These are phyloP conservation scores for Candida sanyaensis DNA, from an alignment of 1,139 yeast species.

Conservation along the genomic window DNA sequence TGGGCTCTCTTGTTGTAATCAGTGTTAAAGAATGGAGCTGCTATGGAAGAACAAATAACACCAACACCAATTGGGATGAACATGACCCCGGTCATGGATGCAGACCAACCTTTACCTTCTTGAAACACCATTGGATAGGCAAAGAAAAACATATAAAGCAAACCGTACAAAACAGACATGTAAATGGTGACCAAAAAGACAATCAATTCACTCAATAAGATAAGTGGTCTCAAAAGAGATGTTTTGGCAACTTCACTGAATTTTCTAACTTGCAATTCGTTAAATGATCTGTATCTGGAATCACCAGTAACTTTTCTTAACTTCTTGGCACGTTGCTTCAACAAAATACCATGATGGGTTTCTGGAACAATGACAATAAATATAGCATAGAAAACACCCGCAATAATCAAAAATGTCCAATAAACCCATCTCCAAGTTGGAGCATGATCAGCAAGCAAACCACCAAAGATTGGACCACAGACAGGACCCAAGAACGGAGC, in stretches of 20 bases:
- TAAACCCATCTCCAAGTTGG: conserved; percentile 82
- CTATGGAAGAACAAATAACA: conserved; percentile 49
- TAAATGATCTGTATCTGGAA: conserved; percentile 45
- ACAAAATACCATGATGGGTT: conserved; percentile 59
- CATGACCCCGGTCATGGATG: conserved; percentile 63
- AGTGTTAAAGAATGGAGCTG: conserved; percentile 59
- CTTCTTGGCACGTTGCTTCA: conserved; percentile 50
- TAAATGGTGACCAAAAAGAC: conserved; percentile 57
- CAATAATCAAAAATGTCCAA: conserved; percentile 60
- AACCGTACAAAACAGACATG: conserved; percentile 60
- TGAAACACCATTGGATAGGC: conserved; percentile 65
- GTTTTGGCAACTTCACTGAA: conserved; percentile 41
- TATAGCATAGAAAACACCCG: conserved; percentile 48
- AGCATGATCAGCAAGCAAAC: conserved; percentile 61
- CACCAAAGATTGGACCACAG: conserved; percentile 57
- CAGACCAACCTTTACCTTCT: conserved; percentile 67
- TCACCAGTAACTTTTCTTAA: conserved; percentile 57
- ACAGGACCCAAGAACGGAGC: conserved; percentile 52
- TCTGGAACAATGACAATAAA: conserved; percentile 43
- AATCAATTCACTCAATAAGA: conserved; percentile 48
- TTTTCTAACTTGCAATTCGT: conserved; percentile 46
- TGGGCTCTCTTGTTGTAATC: conserved; percentile 57
- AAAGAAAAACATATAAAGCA: conserved; percentile 60
- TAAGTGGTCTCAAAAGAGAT: conserved; percentile 52
- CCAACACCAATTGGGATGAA: conserved; percentile 73